Conservation (phyloP, 495 filamentous ascomycete genomes). For the Viridothelium virens region DNA sequence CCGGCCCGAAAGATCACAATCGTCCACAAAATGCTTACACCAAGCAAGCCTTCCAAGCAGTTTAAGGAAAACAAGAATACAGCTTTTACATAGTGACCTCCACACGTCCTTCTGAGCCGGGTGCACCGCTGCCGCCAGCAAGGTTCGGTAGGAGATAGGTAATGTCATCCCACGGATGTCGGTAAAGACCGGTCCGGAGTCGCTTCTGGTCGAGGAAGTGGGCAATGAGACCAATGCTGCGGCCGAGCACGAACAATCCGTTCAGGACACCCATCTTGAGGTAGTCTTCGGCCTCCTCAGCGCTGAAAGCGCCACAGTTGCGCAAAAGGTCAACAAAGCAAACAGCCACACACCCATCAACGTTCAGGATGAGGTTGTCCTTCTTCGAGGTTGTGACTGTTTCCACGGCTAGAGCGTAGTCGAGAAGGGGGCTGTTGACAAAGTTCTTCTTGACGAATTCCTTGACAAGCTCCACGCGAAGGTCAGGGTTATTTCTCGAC, state of each 20-base stretch:
- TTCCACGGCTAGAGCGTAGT: conserved; percentile 97
- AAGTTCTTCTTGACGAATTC: conserved; percentile 97
- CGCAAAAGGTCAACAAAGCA: conserved; percentile 97
- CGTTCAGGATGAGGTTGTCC: conserved; percentile 99
- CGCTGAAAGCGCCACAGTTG: conserved; percentile 91
- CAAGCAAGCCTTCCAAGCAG: not conserved
- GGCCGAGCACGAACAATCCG: conserved; percentile 95
- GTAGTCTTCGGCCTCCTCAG: conserved; percentile 77
- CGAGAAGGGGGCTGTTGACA: conserved; percentile 91
- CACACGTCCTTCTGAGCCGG: conserved; percentile 79
- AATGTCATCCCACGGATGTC: conserved; percentile 55
- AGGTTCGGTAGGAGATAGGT: conserved; percentile 89
- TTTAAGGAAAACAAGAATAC: not conserved
- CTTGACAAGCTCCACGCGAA: conserved; percentile 98
- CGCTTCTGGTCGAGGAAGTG: conserved; percentile 99
- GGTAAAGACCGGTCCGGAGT: conserved; percentile 93
- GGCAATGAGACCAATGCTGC: conserved; percentile 95
- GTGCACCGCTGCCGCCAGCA: conserved; percentile 52
- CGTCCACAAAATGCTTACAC: not conserved
- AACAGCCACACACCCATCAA: conserved; percentile 94
- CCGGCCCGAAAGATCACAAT: not conserved
- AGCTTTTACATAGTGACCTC: conserved; percentile 64
- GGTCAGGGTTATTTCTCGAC: conserved; percentile 98
- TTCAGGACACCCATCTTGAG: conserved; percentile 94
- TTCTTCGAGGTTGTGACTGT: conserved; percentile 98